Base-by-base conservation (phyloP, 768 basidiomycete species). In the Leucosporidium yakuticum region DNA sequence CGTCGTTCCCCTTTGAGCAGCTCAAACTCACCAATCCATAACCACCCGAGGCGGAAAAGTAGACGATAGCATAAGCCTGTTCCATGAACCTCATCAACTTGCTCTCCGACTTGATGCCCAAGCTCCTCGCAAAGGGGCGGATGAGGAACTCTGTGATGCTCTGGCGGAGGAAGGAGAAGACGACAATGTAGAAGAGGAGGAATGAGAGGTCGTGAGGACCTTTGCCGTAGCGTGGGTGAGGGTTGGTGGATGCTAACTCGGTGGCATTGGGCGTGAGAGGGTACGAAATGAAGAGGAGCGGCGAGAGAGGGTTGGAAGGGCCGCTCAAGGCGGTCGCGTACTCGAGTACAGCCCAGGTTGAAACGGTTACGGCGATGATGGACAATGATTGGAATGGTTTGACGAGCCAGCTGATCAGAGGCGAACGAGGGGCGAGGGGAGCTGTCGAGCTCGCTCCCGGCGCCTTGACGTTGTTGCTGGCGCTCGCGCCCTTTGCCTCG, bases 111-210 rank as follows among this genome's bases (percentile, higher is more conserved):
- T 81, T 84, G 59, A 99, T 83, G 3, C 92, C 88, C 64, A 88
- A 86, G 67, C 83, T 81, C 44, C 81, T 83, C 0, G 88, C 93
- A 48, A 92, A 71, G 2, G 88, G 89, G 29, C 81, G 80, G 54
- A 86, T 85, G 17, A 91, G 47, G 64, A 84, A 84, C 75, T 88
- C 71, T 23, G 87, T 85, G 77, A 91, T 76, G 54, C 82, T 75
- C 79, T 97, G 92, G 36, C 95, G 86, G 53, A 93, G 73, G 77
- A 92, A 89, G 2, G 91, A 94, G 81, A 88, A 98, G 74, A 95
- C 86, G 60, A 98, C 80, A 78, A 97, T 82, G 76, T 94, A 82
- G 79, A 90, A 94, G 4, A 83, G 82, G 56, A 97, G 74, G 80
- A 99, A 99, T 21, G 83, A 75, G 14, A 92, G 69, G 76, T 98